Evolutionary conservation across 768 basidiomycete genomes (phyloP).

Genomic region (Hemileccinum rubropunctum): DNA sequence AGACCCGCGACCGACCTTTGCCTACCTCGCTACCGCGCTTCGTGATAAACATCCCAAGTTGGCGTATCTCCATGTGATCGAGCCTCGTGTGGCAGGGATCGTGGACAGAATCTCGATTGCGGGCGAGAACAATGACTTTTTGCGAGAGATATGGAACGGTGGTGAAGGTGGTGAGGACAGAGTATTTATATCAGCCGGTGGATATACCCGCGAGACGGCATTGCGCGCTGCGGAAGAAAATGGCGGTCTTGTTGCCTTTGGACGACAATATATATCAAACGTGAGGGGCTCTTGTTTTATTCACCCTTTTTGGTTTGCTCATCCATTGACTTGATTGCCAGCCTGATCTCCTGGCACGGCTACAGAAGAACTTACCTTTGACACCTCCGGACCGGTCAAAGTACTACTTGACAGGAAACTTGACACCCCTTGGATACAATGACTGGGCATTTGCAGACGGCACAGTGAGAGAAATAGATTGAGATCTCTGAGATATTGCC

Average conservation of each 20-base stretch:
- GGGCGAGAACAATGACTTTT: neutral
- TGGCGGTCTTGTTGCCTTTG: conserved; percentile 25
- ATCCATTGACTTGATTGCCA: neutral
- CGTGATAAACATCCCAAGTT: conserved; percentile 31
- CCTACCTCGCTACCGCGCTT: conserved; percentile 30
- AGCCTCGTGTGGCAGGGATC: conserved; percentile 25
- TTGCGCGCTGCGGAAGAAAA: conserved; percentile 33
- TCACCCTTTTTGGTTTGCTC: neutral
- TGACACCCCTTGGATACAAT: too few relatives aligned
- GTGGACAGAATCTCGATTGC: conserved; percentile 1
- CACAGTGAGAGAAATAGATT: too few relatives aligned
- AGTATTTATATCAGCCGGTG: conserved; percentile 41
- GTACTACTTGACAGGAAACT: too few relatives aligned
- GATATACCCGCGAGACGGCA: conserved; percentile 41
- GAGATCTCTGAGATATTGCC: too few relatives aligned
- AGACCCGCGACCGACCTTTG: conserved; percentile 28
- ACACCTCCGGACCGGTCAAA: too few relatives aligned
- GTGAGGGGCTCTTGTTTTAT: neutral
- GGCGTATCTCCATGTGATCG: conserved; percentile 42
- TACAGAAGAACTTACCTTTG: too few relatives aligned
- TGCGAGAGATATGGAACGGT: conserved; percentile 35
- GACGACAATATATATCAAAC: conserved; percentile 6
- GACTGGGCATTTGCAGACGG: too few relatives aligned
- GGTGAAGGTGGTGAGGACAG: conserved; percentile 24
- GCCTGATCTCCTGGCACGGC: too few relatives aligned